Evolutionary conservation across 2,329 filamentous ascomycete species (phyloP).

Genomic region (Pyrenophora tritici-repentis): DNA sequence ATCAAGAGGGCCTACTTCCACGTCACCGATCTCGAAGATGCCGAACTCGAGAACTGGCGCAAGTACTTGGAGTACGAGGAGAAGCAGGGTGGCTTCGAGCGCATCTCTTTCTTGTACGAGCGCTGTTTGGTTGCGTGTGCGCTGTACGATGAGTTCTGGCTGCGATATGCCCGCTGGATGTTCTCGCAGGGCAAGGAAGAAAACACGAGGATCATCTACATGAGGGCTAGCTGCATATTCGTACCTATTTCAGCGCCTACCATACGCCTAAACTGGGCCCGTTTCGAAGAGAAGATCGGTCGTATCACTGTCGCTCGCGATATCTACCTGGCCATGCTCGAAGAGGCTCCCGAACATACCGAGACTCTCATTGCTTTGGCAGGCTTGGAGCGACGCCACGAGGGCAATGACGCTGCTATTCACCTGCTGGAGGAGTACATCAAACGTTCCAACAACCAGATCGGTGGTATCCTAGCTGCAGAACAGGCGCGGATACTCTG

Average conservation of each 20-base stretch:
- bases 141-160: slow-evolving; percentile 97
- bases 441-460: slow-evolving; percentile 71
- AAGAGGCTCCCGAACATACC: slow-evolving; percentile 76
- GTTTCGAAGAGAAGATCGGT: slow-evolving; percentile 87
- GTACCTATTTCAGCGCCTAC: slow-evolving; percentile 84
- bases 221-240: slow-evolving; percentile 81
- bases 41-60: slow-evolving; percentile 86
- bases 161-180: slow-evolving; percentile 97
- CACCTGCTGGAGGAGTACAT: slow-evolving; percentile 82
- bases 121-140: slow-evolving; percentile 90
- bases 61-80: slow-evolving; percentile 98
- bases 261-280: slow-evolving; percentile 87
- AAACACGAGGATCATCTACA: slow-evolving; percentile 89
- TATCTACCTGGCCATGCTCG: slow-evolving; percentile 81
- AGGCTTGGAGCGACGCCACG: slow-evolving; percentile 82
- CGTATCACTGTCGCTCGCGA: slow-evolving; percentile 78
- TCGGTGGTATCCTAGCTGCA: slow-evolving; percentile 84
- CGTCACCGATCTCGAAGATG: slow-evolving; percentile 86
- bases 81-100: slow-evolving; percentile 73
- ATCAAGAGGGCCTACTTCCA: slow-evolving; percentile 98
- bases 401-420: slow-evolving; percentile 82
- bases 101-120: slow-evolving; percentile 86
- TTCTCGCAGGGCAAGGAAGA: slow-evolving; percentile 74
- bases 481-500: slow-evolving; percentile 87
- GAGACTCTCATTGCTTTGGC: slow-evolving; percentile 89